Percentiles rank a stretch among this genome's conserved stretches.
Evolutionary conservation across 73 alveolate genomes (phyloP).

Genomic region (Paraurostyla sp.): DNA sequence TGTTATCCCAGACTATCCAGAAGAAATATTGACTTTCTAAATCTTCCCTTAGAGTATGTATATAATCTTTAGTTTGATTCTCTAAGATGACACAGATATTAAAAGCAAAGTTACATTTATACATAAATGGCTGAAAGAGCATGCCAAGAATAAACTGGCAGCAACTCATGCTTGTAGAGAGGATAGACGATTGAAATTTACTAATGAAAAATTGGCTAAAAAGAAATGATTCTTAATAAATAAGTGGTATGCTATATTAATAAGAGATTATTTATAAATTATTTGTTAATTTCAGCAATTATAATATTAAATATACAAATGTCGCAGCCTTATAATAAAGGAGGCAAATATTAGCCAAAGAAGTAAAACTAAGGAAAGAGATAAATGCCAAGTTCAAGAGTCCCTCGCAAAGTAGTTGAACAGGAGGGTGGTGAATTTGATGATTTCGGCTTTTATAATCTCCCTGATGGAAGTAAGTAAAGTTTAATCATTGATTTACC

Average conservation of each 20-base stretch:
- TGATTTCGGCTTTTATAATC: conserved; percentile 22
- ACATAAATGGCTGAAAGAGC: not conserved
- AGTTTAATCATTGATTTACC: not conserved
- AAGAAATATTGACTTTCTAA: not conserved
- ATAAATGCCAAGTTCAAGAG: not conserved
- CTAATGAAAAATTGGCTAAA: not conserved
- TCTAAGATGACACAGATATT: not conserved
- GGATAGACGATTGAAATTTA: not conserved
- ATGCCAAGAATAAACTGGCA: not conserved
- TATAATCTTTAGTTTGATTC: not conserved
- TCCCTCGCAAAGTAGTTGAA: not conserved
- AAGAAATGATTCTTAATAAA: not conserved
- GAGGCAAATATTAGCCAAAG: not conserved
- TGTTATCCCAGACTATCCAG: not conserved
- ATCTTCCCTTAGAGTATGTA: not conserved
- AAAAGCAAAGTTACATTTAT: not conserved
- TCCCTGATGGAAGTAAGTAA: conserved; percentile 61
- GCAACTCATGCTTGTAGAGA: not conserved
- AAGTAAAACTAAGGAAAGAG: not conserved
- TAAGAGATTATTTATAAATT: too few species aligned
- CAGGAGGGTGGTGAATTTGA: conserved; percentile 31
- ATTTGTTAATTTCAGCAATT: not conserved
- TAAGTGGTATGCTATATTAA: too few species aligned
- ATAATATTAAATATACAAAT: not conserved
- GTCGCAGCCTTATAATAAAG: not conserved